Conservation (phyloP, 352 stramenopile genomes). For the Phytopythium aichiense region DNA sequence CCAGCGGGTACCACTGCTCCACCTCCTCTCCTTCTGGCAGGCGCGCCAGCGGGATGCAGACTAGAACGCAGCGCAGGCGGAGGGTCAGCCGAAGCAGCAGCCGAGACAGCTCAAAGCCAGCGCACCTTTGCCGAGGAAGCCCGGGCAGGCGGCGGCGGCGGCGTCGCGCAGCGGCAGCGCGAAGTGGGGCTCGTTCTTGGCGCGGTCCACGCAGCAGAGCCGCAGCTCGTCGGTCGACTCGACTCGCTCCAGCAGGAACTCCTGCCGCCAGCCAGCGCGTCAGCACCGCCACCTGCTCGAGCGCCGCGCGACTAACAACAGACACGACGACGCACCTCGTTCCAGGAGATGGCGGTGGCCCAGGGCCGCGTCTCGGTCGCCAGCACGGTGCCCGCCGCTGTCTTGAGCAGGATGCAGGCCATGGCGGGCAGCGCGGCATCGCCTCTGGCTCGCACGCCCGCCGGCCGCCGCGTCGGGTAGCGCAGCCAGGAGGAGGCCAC, state of each 20-base stretch:
- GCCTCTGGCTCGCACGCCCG: slow-evolving; percentile 19
- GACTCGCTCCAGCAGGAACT: slow-evolving; percentile 71
- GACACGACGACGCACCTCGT: slow-evolving; percentile 31
- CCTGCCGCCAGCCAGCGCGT: slow-evolving; percentile 20
- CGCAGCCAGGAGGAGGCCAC: slow-evolving; percentile 49
- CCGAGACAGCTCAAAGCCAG: too few relatives aligned
- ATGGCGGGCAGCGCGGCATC: slow-evolving; percentile 22
- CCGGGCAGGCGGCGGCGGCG: slow-evolving; percentile 27
- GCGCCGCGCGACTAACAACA: not conserved
- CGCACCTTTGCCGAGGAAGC: slow-evolving; percentile 77
- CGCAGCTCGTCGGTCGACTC: slow-evolving; percentile 54
- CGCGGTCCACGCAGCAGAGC: slow-evolving; percentile 68
- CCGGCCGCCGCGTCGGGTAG: slow-evolving; percentile 21
- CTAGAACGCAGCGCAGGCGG: slow-evolving; percentile 10
- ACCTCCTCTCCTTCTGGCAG: slow-evolving; percentile 76
- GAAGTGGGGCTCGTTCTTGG: slow-evolving; percentile 40
- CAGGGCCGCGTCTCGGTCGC: slow-evolving; percentile 40
- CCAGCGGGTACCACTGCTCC: slow-evolving; percentile 82
- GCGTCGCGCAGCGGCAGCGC: slow-evolving; percentile 45
- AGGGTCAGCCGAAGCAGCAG: not conserved
- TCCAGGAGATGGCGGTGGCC: slow-evolving; percentile 39
- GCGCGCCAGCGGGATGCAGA: slow-evolving; percentile 53
- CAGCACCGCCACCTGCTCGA: not conserved
- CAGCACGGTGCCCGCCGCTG: slow-evolving; percentile 24
- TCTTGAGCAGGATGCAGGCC: slow-evolving; percentile 45